Conservation (phyloP, 352 stramenopile genomes). For the Hyaloperonospora brassicae region DNA sequence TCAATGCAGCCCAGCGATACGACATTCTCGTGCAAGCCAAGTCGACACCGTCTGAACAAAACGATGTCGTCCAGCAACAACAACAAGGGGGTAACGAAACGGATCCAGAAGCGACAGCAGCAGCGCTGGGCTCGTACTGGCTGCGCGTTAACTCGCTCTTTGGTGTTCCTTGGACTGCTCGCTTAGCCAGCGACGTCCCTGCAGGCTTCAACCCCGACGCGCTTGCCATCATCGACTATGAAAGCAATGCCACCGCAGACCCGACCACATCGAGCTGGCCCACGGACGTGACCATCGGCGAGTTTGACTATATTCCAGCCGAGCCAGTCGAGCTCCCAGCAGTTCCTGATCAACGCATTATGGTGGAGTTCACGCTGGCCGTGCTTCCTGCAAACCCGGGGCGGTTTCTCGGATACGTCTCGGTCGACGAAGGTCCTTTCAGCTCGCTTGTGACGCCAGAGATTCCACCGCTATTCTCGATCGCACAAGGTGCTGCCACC, state of each 20-base stretch:
- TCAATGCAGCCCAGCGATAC: conserved; percentile 35
- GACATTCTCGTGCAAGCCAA: conserved; percentile 35
- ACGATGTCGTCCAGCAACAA: conserved; percentile 11
- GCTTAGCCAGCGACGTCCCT: conserved; percentile 20
- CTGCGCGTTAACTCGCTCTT: conserved; percentile 23
- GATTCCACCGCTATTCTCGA: conserved; percentile 27
- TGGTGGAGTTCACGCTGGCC: conserved; percentile 25
- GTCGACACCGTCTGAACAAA: conserved; percentile 10
- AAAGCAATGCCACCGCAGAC: conserved; percentile 10
- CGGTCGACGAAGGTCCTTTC: conserved; percentile 19
- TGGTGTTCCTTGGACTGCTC: conserved; percentile 27
- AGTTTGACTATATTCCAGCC: conserved; percentile 30
- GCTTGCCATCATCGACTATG: conserved; percentile 33
- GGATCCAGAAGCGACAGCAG: conserved; percentile 9
- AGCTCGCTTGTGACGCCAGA: conserved; percentile 24
- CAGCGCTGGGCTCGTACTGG: conserved; percentile 24
- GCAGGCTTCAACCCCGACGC: conserved; percentile 31
- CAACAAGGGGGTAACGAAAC: conserved; percentile 6
- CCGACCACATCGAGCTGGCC: conserved; percentile 25
- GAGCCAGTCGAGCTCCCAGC: conserved; percentile 12
- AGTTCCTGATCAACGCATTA: conserved; percentile 22
- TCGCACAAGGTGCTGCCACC: conserved; percentile 20
- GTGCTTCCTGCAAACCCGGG: conserved; percentile 17
- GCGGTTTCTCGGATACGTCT: conserved; percentile 25
- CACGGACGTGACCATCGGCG: conserved; percentile 22